Conservation (phyloP, 768 basidiomycete species). For the Suillus placidus region DNA sequence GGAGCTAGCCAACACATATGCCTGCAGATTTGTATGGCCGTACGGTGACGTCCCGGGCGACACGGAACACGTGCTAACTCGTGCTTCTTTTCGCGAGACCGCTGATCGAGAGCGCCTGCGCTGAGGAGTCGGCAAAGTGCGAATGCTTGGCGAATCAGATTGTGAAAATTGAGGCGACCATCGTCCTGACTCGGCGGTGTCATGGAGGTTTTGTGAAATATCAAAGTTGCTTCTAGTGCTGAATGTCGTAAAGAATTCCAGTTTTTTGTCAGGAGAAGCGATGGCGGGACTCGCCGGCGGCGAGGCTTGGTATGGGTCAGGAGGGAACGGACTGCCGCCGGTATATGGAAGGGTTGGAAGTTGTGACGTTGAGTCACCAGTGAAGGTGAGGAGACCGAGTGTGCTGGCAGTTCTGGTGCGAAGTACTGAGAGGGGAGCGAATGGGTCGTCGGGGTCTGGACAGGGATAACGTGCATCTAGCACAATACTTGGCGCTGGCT, state of each 20-base stretch:
- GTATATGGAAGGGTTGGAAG: conserved; percentile 35
- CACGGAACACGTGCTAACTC: conserved; percentile 21
- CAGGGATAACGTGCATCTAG: conserved; percentile 59
- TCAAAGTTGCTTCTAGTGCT: conserved; percentile 28
- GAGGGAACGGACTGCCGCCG: conserved; percentile 33
- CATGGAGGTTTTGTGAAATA: conserved; percentile 16
- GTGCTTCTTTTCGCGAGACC: conserved; percentile 35
- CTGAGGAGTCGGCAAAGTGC: conserved; percentile 27
- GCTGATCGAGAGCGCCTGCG: conserved; percentile 38
- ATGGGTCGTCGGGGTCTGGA: conserved; percentile 71
- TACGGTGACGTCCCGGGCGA: conserved; percentile 34
- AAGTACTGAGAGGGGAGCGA: conserved; percentile 67
- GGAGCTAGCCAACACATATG: conserved; percentile 26
- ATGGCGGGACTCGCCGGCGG: conserved; percentile 6
- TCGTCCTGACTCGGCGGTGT: conserved; percentile 16
- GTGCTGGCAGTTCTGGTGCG: conserved; percentile 57
- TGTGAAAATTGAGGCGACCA: conserved; percentile 15
- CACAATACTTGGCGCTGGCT: conserved; percentile 58
- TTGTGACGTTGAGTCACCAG: conserved; percentile 32
- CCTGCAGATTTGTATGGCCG: conserved; percentile 32
- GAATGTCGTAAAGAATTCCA: conserved; percentile 21
- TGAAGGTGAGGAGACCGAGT: conserved; percentile 36
- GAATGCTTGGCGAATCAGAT: conserved; percentile 14
- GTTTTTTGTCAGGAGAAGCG: conserved; percentile 11
- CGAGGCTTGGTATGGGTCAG: conserved; percentile 33